phyloP scores from a whole-genome alignment of 2,329 filamentous ascomycete species.

The Zasmidium cellare region DNA sequence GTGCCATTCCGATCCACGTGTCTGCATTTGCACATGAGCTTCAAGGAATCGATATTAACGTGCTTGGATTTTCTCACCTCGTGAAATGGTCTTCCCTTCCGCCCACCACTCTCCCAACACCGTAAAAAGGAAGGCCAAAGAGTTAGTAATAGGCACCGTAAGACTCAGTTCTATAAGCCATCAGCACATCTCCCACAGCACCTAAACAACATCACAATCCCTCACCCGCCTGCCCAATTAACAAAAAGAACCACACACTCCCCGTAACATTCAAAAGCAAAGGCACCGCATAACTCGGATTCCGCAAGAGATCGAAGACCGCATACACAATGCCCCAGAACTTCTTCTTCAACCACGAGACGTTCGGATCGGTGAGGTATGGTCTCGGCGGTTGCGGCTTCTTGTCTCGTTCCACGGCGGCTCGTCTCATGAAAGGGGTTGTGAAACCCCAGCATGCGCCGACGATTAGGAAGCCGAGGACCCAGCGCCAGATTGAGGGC shows the following conservation, averaged over 20 bases:
- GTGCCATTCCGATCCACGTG: slow-evolving; percentile 77
- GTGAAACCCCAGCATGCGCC: slow-evolving; percentile 92
- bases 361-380: slow-evolving; percentile 43
- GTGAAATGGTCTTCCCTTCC: slow-evolving; percentile 84
- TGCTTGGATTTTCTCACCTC: slow-evolving; percentile 55
- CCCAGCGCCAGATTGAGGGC: slow-evolving; percentile 69
- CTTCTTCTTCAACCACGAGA: slow-evolving; percentile 63
- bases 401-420: slow-evolving; percentile 61
- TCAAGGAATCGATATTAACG: neutral
- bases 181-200: slow-evolving; percentile 5
- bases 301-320: slow-evolving; percentile 73
- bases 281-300: slow-evolving; percentile 82
- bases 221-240: slow-evolving; percentile 89
- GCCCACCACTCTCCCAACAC: slow-evolving; percentile 94
- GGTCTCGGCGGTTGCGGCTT: slow-evolving; percentile 52
- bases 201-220: no score
- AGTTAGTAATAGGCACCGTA: slow-evolving; percentile 93
- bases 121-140: slow-evolving; percentile 91
- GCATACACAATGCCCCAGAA: slow-evolving; percentile 69
- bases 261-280: slow-evolving; percentile 86
- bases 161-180: slow-evolving; percentile 72
- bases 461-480: slow-evolving; percentile 85
- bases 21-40: slow-evolving; percentile 50
- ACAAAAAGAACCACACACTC: slow-evolving; percentile 92
- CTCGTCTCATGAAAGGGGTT: slow-evolving; percentile 82